A percentile compares a stretch with the other conserved stretches of the same genome.
Evolutionary conservation across 164 flowering plant genomes (phyloP).

Genomic region (Liquidambar formosana): DNA sequence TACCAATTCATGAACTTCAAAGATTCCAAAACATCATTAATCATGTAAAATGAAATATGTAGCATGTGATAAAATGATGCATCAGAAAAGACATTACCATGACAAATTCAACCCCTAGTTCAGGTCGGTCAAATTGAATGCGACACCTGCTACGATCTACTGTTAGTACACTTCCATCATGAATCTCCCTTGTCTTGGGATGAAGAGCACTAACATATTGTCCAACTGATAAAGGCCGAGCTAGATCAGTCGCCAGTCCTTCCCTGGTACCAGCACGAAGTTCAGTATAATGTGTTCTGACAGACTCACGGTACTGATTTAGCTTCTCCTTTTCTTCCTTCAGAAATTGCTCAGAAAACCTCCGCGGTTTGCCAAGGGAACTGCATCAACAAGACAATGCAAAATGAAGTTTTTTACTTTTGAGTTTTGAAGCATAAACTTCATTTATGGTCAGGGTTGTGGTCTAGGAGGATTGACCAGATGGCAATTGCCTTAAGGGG

Average conservation of each 20-base stretch:
- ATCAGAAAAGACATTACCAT: conserved; percentile 46
- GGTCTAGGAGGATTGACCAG: too few species aligned
- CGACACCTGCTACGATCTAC: conserved; percentile 79
- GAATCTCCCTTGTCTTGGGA: conserved; percentile 84
- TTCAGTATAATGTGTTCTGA: conserved; percentile 79
- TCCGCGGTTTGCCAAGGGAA: conserved; percentile 93
- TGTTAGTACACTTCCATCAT: conserved; percentile 86
- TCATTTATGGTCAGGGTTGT: too few species aligned
- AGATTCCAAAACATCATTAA: neutral
- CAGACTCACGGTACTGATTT: conserved; percentile 80
- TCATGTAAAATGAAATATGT: neutral
- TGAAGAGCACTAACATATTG: conserved; percentile 87
- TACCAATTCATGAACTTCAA: neutral
- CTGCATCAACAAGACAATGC: conserved; percentile 42
- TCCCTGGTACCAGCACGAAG: conserved; percentile 72
- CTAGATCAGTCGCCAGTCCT: conserved; percentile 86
- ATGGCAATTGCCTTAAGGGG: too few species aligned
- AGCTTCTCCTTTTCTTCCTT: conserved; percentile 87
- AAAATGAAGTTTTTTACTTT: conserved; percentile 1
- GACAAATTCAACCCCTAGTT: conserved; percentile 86
- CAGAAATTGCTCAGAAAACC: conserved; percentile 81
- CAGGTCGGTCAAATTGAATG: conserved; percentile 84
- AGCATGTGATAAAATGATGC: neutral
- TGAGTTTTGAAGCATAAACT: neutral
- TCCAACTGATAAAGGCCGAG: conserved; percentile 88